Base-by-base conservation (phyloP, 768 basidiomycete species). In the Coprinopsis strossmayeri region DNA sequence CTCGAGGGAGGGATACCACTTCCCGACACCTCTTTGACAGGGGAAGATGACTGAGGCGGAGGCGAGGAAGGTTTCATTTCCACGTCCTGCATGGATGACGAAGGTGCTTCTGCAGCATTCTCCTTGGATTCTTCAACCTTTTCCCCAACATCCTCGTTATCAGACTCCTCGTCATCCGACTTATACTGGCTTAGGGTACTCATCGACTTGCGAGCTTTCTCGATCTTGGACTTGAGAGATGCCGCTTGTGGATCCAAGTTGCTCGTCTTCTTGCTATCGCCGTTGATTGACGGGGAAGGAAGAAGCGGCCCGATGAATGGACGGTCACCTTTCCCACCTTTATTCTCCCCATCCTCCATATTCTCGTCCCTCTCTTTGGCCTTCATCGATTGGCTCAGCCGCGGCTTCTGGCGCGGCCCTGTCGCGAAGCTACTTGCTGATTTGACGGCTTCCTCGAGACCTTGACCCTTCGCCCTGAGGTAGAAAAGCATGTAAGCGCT, bases 401-500 rank as follows among this genome's bases (percentile, higher is more conserved):
- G 69, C 23, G 59, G 65, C 57, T 66, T 75, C 43, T 59, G 57
- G 13, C 59, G 48, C 23, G 62, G 48, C 12, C 56, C 54, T 48
- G 54, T 46, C 51, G 30, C 15, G 7, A 32, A 60, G 18, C 5
- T 28, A 28, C 53, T 55, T 24, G 65, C 57, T 50, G 67, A 57
- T 20, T 69, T 71, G 49, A 87, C 67, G 3, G 78, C 83, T 15
- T 82, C 79, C 55, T 86, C 79, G 40, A 90, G 68, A 3, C 73
- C 77, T 58, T 89, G 83, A 5, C 89, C 90, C 63, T 81, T 85
- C 49, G 84, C 82, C 44, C 82, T 81, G 37, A 91, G 77, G 64
- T 98, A 99, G 68, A 95, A 93, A 49, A 99, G 71, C 53, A 98
- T 79, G 56, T 99, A 99, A 50, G 96, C 96, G 59, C 78, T 89